These are phyloP conservation scores for Pythium aquatile DNA, from an alignment of 352 stramenopile genomes.

Conservation along the genomic window DNA sequence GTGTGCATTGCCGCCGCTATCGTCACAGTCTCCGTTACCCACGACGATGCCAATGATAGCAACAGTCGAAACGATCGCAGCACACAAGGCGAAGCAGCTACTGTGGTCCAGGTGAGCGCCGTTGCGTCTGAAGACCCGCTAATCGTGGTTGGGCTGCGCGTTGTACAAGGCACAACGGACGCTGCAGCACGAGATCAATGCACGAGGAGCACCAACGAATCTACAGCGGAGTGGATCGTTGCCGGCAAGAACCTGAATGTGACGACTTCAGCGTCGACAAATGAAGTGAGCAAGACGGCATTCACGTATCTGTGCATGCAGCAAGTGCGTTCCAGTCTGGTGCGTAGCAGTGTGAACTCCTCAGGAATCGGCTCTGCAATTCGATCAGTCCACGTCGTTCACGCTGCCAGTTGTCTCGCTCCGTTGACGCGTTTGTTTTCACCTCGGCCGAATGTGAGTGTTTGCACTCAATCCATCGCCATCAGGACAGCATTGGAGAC, in stretches of 20 bases:
- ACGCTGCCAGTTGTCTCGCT: background rate
- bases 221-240: constrained; percentile 13
- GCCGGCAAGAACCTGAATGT: constrained; percentile 20
- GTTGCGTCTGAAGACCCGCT: constrained; percentile 7
- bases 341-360: background rate
- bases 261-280: background rate
- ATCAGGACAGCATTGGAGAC: background rate
- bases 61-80: background rate
- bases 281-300: background rate
- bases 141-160: constrained; percentile 14
- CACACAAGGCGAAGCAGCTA: background rate
- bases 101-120: background rate
- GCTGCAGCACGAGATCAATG: constrained; percentile 8
- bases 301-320: constrained; percentile 20
- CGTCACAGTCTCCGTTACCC: constrained; percentile 1
- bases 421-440: background rate
- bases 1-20: background rate
- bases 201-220: background rate
- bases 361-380: background rate
- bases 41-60: background rate
- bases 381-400: constrained; percentile 13
- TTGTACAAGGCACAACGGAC: constrained; percentile 13
- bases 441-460: background rate
- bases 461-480: constrained; percentile 10
- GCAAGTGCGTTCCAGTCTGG: background rate